These are phyloP conservation scores for Aspergillus caelatus DNA, from an alignment of 2,329 filamentous ascomycete species.

Conservation along the genomic window DNA sequence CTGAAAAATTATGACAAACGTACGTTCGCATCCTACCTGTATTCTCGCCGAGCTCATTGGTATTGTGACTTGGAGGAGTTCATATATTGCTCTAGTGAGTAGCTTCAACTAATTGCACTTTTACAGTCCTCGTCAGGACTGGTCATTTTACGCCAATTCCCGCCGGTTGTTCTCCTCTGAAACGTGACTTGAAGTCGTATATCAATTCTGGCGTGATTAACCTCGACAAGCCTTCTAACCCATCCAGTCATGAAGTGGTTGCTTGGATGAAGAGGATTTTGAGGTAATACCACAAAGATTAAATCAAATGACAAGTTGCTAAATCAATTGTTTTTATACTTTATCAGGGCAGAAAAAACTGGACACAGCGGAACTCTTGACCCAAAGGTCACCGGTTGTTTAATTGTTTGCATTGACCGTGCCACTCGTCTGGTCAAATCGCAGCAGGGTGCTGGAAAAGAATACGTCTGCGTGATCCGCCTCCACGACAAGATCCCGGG, in stretches of 20 bases:
- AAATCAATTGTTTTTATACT: constrained; percentile 16
- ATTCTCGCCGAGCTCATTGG: constrained; percentile 9
- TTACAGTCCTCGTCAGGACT: constrained; percentile 81
- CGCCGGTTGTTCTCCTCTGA: constrained; percentile 85
- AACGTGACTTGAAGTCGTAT: constrained; percentile 95
- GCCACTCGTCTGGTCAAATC: constrained; percentile 98
- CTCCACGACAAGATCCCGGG: constrained; percentile 94
- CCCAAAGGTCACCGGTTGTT: constrained; percentile 93
- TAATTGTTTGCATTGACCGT: constrained; percentile 95
- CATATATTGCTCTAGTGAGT: constrained; percentile 9
- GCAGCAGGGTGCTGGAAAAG: constrained; percentile 97
- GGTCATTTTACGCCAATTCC: constrained; percentile 97
- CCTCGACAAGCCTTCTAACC: constrained; percentile 96
- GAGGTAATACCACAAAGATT: constrained; percentile 57
- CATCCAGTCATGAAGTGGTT: constrained; percentile 97
- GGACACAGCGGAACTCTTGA: constrained; percentile 98
- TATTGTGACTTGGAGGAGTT: neutral
- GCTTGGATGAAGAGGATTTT: constrained; percentile 99
- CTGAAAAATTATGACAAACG: constrained; percentile 94
- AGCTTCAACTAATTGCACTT: constrained; percentile 17
- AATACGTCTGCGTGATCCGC: constrained; percentile 95
- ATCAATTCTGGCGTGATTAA: constrained; percentile 98
- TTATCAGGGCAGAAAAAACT: constrained; percentile 83
- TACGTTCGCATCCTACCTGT: constrained; percentile 53
- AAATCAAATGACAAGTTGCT: constrained; percentile 15